Conservation (phyloP, 2,329 filamentous ascomycete genomes). For the Verticillium nubilum region DNA sequence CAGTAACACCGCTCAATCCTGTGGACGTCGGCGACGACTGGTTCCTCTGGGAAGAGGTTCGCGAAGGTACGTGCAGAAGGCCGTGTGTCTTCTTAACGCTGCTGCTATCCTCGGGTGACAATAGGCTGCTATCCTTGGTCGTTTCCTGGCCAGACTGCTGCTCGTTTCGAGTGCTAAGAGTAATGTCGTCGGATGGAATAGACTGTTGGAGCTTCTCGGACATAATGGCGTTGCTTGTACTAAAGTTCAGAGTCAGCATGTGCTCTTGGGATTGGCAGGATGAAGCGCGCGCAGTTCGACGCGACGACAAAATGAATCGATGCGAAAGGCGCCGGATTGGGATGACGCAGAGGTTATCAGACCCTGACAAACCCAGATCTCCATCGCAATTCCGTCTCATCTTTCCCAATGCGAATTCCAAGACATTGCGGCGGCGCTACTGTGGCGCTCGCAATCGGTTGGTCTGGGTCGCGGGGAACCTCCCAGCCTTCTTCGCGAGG, state of each 20-base stretch:
- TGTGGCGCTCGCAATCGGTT: neutral
- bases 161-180: constrained; percentile 15
- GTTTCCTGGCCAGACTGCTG: constrained; percentile 28
- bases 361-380: neutral
- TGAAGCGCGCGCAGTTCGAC: neutral
- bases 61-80: constrained; percentile 54
- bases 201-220: constrained; percentile 22
- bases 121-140: constrained; percentile 36
- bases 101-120: constrained; percentile 34
- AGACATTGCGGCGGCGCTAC: neutral
- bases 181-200: constrained; percentile 21
- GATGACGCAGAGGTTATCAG: neutral
- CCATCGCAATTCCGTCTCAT: neutral
- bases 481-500: neutral
- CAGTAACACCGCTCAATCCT: constrained; percentile 54
- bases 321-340: neutral
- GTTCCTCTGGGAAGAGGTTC: constrained; percentile 56
- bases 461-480: neutral
- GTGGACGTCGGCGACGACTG: constrained; percentile 55
- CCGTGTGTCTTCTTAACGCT: constrained; percentile 43
- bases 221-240: constrained; percentile 17
- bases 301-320: neutral
- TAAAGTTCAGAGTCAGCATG: neutral
- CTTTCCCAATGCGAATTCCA: neutral
- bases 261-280: neutral